Evolutionary conservation across 2,329 filamentous ascomycete genomes (phyloP), one percentile per base, ranked within the genome.

Genomic region (Ascocoryne sarcoides): DNA sequence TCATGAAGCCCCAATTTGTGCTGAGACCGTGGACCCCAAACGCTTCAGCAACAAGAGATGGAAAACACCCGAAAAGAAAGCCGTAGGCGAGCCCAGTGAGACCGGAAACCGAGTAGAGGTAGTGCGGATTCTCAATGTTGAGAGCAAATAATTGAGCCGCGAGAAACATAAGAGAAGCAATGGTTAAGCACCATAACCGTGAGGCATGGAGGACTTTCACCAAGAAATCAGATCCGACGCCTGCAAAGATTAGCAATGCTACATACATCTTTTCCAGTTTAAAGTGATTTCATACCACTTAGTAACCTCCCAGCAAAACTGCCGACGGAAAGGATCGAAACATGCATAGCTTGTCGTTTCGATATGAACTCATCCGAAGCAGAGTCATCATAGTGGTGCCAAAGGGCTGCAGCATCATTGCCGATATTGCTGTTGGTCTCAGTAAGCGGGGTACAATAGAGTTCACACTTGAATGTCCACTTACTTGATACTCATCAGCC

Each of bases 401-500:
- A 96, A 1, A 98, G 71, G 2, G 88, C 87, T 58, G 86, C 84
- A 43, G 71, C 82, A 53, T 89, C 79, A 58, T 95, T 93, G 32
- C 92, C 92, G 56, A 96, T 95, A 55, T 98, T 98, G 66, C 87
- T 94, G 52, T 12, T n/a, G n/a, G n/a, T 10, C 12, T 17, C 20
- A 8, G 26, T 46, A 16, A 50, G 43, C 23, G 10, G n/a, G 10
- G 10, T 4, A 4, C 18, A 21, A 10, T 17, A 16, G 5, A n/a
- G n/a, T n/a, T n/a, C n/a, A n/a, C n/a, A n/a, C n/a, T n/a, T n/a
- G n/a, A n/a, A n/a, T 5, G 28, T 7, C 3, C 17, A 68, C 83
- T 63, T 71, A 94, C 88, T 98, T 98, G 65, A 98, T 98, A 0
- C 90, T 96, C 92, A 98, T 98, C 50, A 98, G 67, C 9, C 92